Evolutionary conservation across 768 basidiomycete species (phyloP).

Genomic region (Paxillus involutus): DNA sequence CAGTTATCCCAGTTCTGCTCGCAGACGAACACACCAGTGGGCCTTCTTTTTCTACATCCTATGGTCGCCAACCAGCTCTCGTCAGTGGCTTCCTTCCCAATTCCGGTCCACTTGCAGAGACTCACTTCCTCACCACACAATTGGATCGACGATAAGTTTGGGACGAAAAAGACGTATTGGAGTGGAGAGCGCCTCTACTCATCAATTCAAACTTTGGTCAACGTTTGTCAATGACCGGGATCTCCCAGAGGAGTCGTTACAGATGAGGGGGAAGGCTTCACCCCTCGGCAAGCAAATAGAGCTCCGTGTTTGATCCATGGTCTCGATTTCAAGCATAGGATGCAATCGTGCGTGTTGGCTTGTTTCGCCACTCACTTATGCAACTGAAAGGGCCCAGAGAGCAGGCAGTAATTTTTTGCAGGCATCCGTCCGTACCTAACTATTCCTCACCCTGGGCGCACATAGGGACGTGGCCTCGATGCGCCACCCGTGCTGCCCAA

Average conservation of each 20-base stretch:
- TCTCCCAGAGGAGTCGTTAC: slow-evolving; percentile 51
- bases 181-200: slow-evolving; percentile 81
- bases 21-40: slow-evolving; percentile 69
- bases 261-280: slow-evolving; percentile 42
- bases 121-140: slow-evolving; percentile 69
- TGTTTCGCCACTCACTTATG: too few species aligned
- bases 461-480: too few species aligned
- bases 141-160: slow-evolving; percentile 94
- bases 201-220: slow-evolving; percentile 97
- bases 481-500: too few species aligned
- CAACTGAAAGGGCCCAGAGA: too few species aligned
- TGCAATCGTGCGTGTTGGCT: too few species aligned
- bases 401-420: too few species aligned
- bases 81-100: slow-evolving; percentile 14
- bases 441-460: too few species aligned
- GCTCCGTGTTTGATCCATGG: too few species aligned
- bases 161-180: slow-evolving; percentile 87
- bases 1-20: slow-evolving; percentile 73
- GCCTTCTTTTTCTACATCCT: slow-evolving; percentile 37
- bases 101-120: slow-evolving; percentile 18
- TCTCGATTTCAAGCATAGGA: too few species aligned
- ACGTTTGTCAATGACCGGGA: slow-evolving; percentile 72
- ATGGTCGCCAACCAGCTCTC: slow-evolving; percentile 18
- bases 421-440: too few species aligned
- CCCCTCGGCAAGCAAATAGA: too few species aligned